phyloP scores from a whole-genome alignment of 1,284 basidiomycete species.

The Puccinia novopanici region DNA sequence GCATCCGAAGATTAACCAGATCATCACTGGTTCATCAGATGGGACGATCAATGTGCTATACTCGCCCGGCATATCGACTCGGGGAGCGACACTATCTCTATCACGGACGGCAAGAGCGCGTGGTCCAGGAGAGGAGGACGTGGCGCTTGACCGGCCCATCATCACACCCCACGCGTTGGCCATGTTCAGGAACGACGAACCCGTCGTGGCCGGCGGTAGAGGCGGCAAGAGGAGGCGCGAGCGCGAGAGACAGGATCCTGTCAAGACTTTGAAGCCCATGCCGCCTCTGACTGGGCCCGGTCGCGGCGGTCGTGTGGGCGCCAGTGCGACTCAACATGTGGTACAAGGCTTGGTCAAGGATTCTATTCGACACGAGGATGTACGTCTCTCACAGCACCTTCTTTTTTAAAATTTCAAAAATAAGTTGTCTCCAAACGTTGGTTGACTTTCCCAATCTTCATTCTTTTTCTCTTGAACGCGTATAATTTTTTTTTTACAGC shows the following conservation, averaged over 20 bases:
- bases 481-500: neutral
- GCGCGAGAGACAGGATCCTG: slow-evolving; percentile 79
- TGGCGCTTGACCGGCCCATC: slow-evolving; percentile 73
- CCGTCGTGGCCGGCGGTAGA: slow-evolving; percentile 63
- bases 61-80: slow-evolving; percentile 78
- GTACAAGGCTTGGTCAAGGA: slow-evolving; percentile 89
- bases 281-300: slow-evolving; percentile 89
- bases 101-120: slow-evolving; percentile 63
- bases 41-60: slow-evolving; percentile 87
- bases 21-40: slow-evolving; percentile 80
- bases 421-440: no score
- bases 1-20: slow-evolving; percentile 98
- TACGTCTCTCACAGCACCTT: slow-evolving; percentile 64
- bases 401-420: no score
- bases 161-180: slow-evolving; percentile 84
- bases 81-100: slow-evolving; percentile 85
- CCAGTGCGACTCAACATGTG: slow-evolving; percentile 89
- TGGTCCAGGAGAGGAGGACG: slow-evolving; percentile 57
- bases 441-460: neutral
- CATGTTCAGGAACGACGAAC: slow-evolving; percentile 75
- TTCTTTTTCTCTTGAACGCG: neutral
- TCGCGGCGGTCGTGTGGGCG: slow-evolving; percentile 86
- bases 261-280: slow-evolving; percentile 85
- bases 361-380: slow-evolving; percentile 84
- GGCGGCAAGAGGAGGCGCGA: slow-evolving; percentile 81